A percentile compares a stretch with the other conserved stretches of the same genome.
Conservation (phyloP, 2,329 filamentous ascomycete genomes). For the Diaporthe aspalathi region DNA sequence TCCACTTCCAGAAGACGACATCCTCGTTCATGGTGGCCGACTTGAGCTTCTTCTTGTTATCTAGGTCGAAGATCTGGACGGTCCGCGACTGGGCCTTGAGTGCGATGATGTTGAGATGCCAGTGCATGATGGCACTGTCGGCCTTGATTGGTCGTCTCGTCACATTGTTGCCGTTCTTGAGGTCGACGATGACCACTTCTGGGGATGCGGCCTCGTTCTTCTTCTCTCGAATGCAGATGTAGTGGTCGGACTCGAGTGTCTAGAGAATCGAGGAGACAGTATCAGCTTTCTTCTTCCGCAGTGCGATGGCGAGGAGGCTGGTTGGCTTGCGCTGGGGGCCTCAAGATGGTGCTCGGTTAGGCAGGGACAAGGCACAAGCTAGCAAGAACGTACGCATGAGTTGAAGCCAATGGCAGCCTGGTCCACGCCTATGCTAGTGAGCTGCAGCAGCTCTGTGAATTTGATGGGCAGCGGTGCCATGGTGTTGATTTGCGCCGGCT, state of each 20-base stretch:
- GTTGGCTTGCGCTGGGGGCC: slow-evolving; percentile 40
- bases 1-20: slow-evolving; percentile 99
- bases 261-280: slow-evolving; percentile 50
- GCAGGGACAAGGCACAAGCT: slow-evolving; percentile 32
- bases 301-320: neutral
- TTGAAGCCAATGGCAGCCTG: slow-evolving; percentile 79
- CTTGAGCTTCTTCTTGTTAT: slow-evolving; percentile 94
- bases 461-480: slow-evolving; percentile 55
- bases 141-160: slow-evolving; percentile 96
- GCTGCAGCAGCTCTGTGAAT: slow-evolving; percentile 56
- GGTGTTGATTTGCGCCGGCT: slow-evolving; percentile 47
- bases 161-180: slow-evolving; percentile 97
- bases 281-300: slow-evolving; percentile 35
- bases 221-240: slow-evolving; percentile 96
- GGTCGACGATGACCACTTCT: slow-evolving; percentile 96
- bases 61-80: slow-evolving; percentile 96
- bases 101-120: slow-evolving; percentile 94
- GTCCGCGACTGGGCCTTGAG: slow-evolving; percentile 94
- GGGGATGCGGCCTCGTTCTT: slow-evolving; percentile 84
- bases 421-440: slow-evolving; percentile 52
- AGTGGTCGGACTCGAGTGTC: slow-evolving; percentile 98
- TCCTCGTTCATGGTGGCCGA: slow-evolving; percentile 97
- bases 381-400: slow-evolving; percentile 75
- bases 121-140: slow-evolving; percentile 99
- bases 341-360: slow-evolving; percentile 21